Evolutionary conservation across 306 rosid genomes (phyloP).

Genomic region (Pterocarpus macrocarpus): DNA sequence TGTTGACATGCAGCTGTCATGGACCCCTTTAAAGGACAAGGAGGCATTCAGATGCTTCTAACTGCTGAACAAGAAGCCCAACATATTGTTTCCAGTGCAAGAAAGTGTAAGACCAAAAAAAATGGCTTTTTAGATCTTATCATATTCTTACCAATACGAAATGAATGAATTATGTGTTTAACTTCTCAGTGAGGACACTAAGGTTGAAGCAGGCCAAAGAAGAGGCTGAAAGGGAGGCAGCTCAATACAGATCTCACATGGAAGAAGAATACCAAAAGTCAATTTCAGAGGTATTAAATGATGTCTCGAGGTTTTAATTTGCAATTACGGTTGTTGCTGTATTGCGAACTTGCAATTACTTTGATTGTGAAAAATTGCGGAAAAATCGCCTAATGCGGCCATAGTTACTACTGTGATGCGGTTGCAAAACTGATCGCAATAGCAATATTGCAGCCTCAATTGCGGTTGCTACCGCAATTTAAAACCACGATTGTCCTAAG

Average conservation of each 20-base stretch:
- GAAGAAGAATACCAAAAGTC: constrained; percentile 75
- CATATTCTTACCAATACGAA: neutral
- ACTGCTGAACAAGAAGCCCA: constrained; percentile 93
- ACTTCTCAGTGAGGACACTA: constrained; percentile 61
- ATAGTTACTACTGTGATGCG: neutral
- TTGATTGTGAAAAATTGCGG: neutral
- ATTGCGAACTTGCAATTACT: neutral
- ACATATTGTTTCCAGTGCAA: constrained; percentile 71
- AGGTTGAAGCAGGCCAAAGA: constrained; percentile 83
- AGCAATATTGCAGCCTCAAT: neutral
- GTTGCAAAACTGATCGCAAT: neutral
- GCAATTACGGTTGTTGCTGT: neutral
- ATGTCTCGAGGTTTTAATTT: neutral
- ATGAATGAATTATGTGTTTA: constrained; percentile 31
- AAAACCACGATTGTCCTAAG: neutral
- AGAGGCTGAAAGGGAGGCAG: constrained; percentile 76
- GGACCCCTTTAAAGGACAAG: constrained; percentile 86
- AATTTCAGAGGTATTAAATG: constrained; percentile 63
- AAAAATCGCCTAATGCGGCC: neutral
- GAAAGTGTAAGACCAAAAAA: constrained; percentile 62
- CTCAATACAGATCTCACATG: constrained; percentile 63
- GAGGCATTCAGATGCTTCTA: constrained; percentile 88
- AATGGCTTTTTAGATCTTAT: neutral
- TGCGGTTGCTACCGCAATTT: neutral
- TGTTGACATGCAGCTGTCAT: constrained; percentile 49